phyloP scores from a whole-genome alignment of 2,329 filamentous ascomycete species.

The Aspergillus persii region DNA sequence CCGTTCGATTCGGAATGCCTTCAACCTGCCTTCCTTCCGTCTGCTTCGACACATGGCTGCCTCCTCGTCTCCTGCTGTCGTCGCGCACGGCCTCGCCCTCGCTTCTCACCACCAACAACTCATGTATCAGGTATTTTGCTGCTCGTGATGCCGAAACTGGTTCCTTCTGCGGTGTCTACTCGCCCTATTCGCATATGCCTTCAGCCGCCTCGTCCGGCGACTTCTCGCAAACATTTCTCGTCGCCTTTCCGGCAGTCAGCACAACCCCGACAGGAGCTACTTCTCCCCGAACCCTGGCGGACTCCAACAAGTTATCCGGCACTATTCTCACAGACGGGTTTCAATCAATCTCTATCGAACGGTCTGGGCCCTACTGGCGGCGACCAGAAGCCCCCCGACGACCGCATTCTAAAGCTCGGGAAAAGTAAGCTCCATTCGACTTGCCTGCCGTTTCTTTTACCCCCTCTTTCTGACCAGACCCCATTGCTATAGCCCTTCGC shows the following conservation, averaged over 20 bases:
- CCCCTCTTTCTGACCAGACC: neutral
- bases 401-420: conserved; percentile 61
- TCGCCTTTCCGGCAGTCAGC: conserved; percentile 33
- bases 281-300: conserved; percentile 36
- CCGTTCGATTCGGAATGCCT: neutral
- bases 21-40: neutral
- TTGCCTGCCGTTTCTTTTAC: conserved; percentile 9
- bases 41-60: neutral
- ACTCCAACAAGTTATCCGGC: conserved; percentile 17
- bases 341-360: conserved; percentile 20
- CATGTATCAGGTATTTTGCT: neutral
- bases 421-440: conserved; percentile 46
- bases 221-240: conserved; percentile 23
- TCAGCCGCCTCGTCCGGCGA: conserved; percentile 6
- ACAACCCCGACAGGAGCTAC: conserved; percentile 36
- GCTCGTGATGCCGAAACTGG: conserved; percentile 30
- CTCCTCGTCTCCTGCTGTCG: neutral
- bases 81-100: neutral
- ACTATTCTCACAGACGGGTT: conserved; percentile 27
- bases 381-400: conserved; percentile 54
- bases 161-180: conserved; percentile 5
- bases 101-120: neutral
- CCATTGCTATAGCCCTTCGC: conserved; percentile 50
- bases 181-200: conserved; percentile 9
- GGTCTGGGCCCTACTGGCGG: conserved; percentile 19